phyloP scores from a whole-genome alignment of 345 rosid species.

The Eucalyptus polybractea region DNA sequence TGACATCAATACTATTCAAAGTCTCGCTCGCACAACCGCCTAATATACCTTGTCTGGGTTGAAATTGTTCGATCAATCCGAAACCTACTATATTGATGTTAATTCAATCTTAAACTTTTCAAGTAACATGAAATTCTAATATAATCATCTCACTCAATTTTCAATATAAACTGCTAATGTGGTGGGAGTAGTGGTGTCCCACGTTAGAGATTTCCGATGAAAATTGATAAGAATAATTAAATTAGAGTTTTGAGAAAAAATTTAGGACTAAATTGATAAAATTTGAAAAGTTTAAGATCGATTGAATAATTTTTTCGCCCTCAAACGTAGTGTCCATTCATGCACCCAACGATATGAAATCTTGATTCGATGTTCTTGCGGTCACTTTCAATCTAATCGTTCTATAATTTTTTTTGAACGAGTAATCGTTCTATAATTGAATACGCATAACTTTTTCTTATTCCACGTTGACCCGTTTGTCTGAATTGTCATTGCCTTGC shows the following conservation, averaged over 20 bases:
- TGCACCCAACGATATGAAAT: not conserved
- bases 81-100: not conserved
- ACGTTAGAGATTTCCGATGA: rapidly evolving
- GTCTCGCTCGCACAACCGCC: not conserved
- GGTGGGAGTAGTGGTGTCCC: not conserved
- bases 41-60: not conserved
- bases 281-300: rapidly evolving
- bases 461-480: not conserved
- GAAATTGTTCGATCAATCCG: not conserved
- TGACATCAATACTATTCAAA: not conserved
- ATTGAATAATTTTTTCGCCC: rapidly evolving
- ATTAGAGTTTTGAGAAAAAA: rapidly evolving
- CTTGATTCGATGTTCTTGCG: not conserved
- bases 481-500: not conserved
- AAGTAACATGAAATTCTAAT: not conserved
- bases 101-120: not conserved
- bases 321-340: not conserved
- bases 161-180: rapidly evolving
- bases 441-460: not conserved
- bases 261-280: not conserved
- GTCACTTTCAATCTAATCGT: not conserved
- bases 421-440: not conserved
- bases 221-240: not conserved
- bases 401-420: not conserved
- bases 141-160: rapidly evolving